Evolutionary conservation across 192 early-diverging fungal genomes (phyloP), one percentile per base, ranked within the genome.

Genomic region (Linnemannia zychae): DNA sequence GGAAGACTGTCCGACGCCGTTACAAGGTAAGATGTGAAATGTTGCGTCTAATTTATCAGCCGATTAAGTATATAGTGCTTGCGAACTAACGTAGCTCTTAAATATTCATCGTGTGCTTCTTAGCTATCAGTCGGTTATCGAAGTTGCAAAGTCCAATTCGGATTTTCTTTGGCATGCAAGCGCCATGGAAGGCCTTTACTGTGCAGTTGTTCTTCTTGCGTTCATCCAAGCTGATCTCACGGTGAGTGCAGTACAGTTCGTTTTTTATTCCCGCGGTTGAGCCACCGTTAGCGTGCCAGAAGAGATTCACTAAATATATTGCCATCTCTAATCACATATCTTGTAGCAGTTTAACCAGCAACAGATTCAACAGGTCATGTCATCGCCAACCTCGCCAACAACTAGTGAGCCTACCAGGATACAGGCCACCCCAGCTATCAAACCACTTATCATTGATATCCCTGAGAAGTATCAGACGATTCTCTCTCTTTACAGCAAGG

Each of bases 161-260:
- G 96, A 97, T 87, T 95, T 90, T 83, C 81, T 93, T 50, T 97
- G 96, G 96, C 91, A 93, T 71, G 95, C 90, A 15, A 90, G 92
- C 40, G 93, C 95, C 1, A 86, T 94, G 81, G 96, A 97, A 82
- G 92, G 93, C 18, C 87, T 93, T 24, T 88, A 91, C 38, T 92
- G 91, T 77, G 93, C 94, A 0, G 87, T 91, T 46, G 74, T 95
- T 7, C 76, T 97, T 4, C 74, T 90, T 24, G 88, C 92, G 12
- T 82, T 93, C 74, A 84, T 92, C 28, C 93, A 93, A 70, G 86
- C 93, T 37, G 94, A 94, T 50, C 72, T 92, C 71, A 89, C 90
- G 73, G 94, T 95, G 88, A 86, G 72, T 33, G 24, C 7, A 44
- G 1, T 24, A 48, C 18, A 12, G 2, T 4, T 7, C 2, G 1